Evolutionary conservation across 441 rosid genomes (phyloP).

Genomic region (Rhodomyrtus psidioides): DNA sequence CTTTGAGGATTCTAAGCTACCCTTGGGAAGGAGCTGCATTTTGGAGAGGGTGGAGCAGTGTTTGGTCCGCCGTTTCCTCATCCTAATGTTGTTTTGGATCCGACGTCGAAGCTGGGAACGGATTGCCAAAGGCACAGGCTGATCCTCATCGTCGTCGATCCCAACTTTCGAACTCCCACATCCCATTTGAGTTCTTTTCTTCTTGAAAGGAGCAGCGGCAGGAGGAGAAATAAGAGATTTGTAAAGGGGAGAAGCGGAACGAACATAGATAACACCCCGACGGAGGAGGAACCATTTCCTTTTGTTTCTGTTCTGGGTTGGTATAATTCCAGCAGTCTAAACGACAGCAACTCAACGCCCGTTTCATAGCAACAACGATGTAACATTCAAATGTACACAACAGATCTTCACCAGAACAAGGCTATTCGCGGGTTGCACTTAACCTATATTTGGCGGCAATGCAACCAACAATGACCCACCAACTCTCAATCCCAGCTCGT

Average conservation of each 20-base stretch:
- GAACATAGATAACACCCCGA: neutral
- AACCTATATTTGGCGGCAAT: neutral
- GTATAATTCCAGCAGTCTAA: neutral
- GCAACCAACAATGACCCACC: neutral
- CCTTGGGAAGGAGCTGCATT: neutral
- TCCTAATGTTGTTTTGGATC: neutral
- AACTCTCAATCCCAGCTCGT: too few relatives aligned
- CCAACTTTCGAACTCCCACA: neutral
- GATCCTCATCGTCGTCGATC: neutral
- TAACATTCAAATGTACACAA: neutral
- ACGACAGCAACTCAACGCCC: neutral
- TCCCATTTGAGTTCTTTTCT: neutral
- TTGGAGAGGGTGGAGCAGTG: neutral
- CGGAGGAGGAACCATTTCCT: neutral
- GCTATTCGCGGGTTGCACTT: neutral
- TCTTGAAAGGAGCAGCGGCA: neutral
- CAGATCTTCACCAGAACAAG: neutral
- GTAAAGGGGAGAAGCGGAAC: neutral
- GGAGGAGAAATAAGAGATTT: neutral
- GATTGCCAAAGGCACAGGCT: neutral
- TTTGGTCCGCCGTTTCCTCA: neutral
- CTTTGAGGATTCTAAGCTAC: neutral
- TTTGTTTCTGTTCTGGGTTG: neutral
- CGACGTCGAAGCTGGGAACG: neutral
- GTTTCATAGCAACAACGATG: neutral